These are phyloP conservation scores for Agaricus subrufescens DNA, from an alignment of 768 basidiomycete species.

Conservation along the genomic window DNA sequence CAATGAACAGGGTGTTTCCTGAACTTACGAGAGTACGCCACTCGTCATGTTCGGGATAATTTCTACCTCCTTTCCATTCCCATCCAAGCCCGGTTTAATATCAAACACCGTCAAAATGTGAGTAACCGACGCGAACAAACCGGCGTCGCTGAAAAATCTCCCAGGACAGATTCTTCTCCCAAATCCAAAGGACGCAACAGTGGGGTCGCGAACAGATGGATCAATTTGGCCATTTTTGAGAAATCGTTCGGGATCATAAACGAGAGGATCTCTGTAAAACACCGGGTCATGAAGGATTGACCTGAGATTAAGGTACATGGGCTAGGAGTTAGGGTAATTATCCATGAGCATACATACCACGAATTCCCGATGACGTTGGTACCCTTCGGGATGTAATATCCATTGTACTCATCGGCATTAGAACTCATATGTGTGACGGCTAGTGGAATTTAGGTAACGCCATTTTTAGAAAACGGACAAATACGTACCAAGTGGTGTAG, in stretches of 20 bases:
- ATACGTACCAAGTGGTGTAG: constrained; percentile 20
- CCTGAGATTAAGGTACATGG: constrained; percentile 1
- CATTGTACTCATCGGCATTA: neutral
- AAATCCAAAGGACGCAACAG: constrained; percentile 25
- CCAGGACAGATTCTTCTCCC: constrained; percentile 25
- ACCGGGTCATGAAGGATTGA: constrained; percentile 18
- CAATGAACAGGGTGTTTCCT: too few species aligned
- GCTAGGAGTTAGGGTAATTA: neutral
- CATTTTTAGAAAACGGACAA: neutral
- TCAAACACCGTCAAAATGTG: constrained; percentile 21
- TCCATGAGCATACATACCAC: neutral
- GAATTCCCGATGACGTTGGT: neutral
- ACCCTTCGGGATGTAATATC: neutral
- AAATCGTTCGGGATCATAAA: constrained; percentile 26
- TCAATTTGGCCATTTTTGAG: constrained; percentile 19
- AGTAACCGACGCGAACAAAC: constrained; percentile 15
- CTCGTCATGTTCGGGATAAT: constrained; percentile 16
- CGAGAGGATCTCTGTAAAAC: constrained; percentile 15
- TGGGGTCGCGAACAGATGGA: constrained; percentile 20
- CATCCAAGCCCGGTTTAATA: constrained; percentile 18
- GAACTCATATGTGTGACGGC: neutral
- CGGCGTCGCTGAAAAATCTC: constrained; percentile 18
- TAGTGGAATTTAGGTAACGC: neutral
- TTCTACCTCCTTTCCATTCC: constrained; percentile 15
- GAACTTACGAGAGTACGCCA: constrained; percentile 18